phyloP scores from a whole-genome alignment of 1,139 yeast genomes.

The Eremothecium cymbalariae region DNA sequence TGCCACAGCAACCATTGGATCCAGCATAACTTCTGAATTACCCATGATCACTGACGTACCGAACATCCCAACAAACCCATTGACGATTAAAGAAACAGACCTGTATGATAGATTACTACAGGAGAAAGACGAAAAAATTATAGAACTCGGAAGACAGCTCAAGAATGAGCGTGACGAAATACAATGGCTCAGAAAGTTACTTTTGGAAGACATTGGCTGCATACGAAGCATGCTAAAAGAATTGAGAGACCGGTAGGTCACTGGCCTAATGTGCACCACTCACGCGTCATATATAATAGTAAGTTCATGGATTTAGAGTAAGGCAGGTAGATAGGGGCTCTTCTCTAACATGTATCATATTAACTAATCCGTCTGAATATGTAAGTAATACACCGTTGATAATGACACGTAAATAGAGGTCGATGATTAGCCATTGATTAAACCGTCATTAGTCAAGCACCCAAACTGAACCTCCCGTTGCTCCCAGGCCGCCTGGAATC shows the following conservation, averaged over 20 bases:
- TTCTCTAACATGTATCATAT: no score
- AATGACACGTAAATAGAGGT: no score
- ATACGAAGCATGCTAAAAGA: conserved; percentile 27
- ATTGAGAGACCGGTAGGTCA: conserved; percentile 4
- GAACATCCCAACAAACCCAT: background rate
- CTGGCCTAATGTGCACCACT: no score
- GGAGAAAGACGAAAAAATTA: conserved; percentile 28
- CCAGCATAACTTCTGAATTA: background rate
- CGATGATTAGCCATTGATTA: no score
- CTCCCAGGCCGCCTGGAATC: no score
- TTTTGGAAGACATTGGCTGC: conserved; percentile 32
- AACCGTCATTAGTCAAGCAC: no score
- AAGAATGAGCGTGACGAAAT: conserved; percentile 30
- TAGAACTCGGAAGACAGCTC: conserved; percentile 27
- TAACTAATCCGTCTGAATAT: no score
- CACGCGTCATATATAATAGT: no score
- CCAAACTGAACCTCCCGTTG: no score
- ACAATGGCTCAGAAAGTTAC: conserved; percentile 30
- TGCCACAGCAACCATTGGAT: background rate
- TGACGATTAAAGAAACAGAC: conserved; percentile 3
- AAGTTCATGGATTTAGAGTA: no score
- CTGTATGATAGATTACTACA: conserved; percentile 23
- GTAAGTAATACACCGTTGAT: no score
- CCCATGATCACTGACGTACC: conserved; percentile 2
- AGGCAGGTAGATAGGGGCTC: no score